Evolutionary conservation across 306 rosid genomes (phyloP).

Genomic region (Lotus japonicus): DNA sequence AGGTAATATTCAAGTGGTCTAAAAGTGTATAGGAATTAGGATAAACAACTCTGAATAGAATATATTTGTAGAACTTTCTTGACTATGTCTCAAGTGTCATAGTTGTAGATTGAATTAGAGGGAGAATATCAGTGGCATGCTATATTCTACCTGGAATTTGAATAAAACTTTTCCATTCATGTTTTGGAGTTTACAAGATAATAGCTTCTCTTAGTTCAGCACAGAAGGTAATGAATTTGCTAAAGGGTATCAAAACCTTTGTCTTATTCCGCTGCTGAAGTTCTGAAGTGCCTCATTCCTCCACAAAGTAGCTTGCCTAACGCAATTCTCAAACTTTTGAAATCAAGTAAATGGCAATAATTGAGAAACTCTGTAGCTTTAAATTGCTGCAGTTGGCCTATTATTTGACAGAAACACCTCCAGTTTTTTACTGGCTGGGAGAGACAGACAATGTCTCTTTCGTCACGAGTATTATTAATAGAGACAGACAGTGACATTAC

Average conservation of each 20-base stretch:
- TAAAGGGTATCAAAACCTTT: background rate
- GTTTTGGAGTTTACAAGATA: background rate
- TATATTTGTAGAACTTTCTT: background rate
- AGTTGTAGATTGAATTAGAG: background rate
- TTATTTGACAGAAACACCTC: background rate
- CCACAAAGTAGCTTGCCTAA: background rate
- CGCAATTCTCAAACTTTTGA: background rate
- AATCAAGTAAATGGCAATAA: background rate
- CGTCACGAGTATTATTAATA: background rate
- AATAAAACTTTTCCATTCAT: background rate
- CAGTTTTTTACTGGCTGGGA: background rate
- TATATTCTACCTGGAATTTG: background rate
- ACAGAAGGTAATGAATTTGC: background rate
- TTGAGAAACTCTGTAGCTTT: background rate
- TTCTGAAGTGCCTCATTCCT: background rate
- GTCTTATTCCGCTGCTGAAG: background rate
- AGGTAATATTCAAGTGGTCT: background rate
- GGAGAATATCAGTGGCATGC: background rate
- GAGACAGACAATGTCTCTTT: background rate
- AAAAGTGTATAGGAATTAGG: background rate
- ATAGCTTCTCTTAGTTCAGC: background rate
- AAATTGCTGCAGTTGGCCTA: background rate
- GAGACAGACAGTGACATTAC: constrained; percentile 1
- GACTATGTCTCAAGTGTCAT: background rate
- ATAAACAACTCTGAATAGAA: background rate